phyloP scores from a whole-genome alignment of 129 eudicot species.

The Artemisia annua region DNA sequence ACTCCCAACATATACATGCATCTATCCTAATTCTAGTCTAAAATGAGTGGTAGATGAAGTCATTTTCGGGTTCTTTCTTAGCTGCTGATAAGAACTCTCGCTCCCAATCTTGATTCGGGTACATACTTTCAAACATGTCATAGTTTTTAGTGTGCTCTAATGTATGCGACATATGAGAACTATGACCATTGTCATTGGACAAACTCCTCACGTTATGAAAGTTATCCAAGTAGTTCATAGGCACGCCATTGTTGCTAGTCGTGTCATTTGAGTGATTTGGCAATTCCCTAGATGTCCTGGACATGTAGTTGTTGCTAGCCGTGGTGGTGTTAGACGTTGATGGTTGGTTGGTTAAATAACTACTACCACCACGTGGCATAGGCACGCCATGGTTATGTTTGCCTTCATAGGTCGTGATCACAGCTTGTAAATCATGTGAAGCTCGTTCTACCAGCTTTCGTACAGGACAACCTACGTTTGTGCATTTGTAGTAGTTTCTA shows the following conservation, averaged over 20 bases:
- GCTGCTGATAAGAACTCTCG: conserved; percentile 24
- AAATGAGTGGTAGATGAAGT: conserved; percentile 51
- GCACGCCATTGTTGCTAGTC: conserved; percentile 28
- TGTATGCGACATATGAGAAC: conserved; percentile 46
- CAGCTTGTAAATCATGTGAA: conserved; percentile 69
- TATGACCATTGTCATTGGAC: conserved; percentile 27
- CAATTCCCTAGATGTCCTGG: conserved; percentile 44
- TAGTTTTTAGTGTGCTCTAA: conserved; percentile 36
- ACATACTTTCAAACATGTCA: conserved; percentile 31
- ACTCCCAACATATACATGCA: not conserved
- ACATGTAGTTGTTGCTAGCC: conserved; percentile 27
- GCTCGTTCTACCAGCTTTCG: conserved; percentile 96
- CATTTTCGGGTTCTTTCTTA: conserved; percentile 69
- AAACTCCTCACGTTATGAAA: conserved; percentile 26
- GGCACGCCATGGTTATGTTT: conserved; percentile 92
- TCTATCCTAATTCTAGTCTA: conserved; percentile 20
- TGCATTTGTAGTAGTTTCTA: conserved; percentile 96
- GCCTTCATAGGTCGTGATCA: conserved; percentile 94
- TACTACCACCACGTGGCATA: conserved; percentile 59
- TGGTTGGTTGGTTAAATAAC: conserved; percentile 44
- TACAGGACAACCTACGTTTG: conserved; percentile 70
- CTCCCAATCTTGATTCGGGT: conserved; percentile 37
- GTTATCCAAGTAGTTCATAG: conserved; percentile 27
- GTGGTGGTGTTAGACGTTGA: conserved; percentile 21
- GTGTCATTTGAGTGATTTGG: conserved; percentile 27